Percentiles rank a stretch among this genome's conserved stretches.
These are phyloP conservation scores for Farysia itapuensis DNA, from an alignment of 1,284 basidiomycete genomes.

Conservation along the genomic window DNA sequence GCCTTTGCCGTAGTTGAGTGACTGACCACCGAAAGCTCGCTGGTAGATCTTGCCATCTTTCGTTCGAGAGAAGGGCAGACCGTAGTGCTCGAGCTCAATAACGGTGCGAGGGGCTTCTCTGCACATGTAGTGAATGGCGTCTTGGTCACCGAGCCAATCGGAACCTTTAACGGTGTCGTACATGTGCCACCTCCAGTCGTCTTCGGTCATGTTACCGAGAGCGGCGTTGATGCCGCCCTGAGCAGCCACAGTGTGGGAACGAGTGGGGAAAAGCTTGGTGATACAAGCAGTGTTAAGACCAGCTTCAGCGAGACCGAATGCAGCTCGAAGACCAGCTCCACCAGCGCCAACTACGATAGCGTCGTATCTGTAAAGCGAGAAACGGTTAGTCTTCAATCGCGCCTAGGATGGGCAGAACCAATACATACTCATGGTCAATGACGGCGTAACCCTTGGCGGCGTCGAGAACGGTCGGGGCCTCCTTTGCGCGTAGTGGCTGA, in stretches of 20 bases:
- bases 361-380: conserved; percentile 32
- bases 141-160: conserved; percentile 99
- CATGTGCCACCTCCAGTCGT: conserved; percentile 99
- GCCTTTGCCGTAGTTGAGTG: conserved; percentile 94
- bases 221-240: conserved; percentile 99
- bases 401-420: not conserved
- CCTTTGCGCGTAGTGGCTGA: conserved; percentile 77
- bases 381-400: not conserved
- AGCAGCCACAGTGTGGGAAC: conserved; percentile 97
- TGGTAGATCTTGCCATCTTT: conserved; percentile 99
- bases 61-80: conserved; percentile 97
- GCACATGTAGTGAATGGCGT: conserved; percentile 99
- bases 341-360: conserved; percentile 71
- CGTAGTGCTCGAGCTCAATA: conserved; percentile 95
- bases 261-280: conserved; percentile 98
- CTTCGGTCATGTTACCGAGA: conserved; percentile 74
- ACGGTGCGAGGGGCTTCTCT: conserved; percentile 91
- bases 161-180: conserved; percentile 99
- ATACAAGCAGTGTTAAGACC: conserved; percentile 93
- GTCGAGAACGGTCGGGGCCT: conserved; percentile 66
- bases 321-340: conserved; percentile 95
- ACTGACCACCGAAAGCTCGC: conserved; percentile 98
- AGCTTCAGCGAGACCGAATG: conserved; percentile 97
- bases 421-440: conserved; percentile 75
- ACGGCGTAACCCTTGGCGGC: conserved; percentile 75